Evolutionary conservation across 768 basidiomycete genomes (phyloP).

Genomic region (Boletus pseudo-olivaceus): DNA sequence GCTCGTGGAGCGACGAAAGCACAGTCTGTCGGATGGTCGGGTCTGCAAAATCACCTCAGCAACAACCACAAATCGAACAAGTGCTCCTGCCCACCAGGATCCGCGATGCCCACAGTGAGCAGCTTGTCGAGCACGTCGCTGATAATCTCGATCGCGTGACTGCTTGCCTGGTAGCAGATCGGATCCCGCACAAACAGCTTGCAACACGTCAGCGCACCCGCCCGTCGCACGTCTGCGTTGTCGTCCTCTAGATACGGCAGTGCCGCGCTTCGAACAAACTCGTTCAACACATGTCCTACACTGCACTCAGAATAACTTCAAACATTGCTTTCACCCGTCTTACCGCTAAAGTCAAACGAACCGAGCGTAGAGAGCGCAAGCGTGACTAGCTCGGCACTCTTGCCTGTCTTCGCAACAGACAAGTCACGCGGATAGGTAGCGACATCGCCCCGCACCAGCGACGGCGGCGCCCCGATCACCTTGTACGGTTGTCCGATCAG

Average conservation of each 20-base stretch:
- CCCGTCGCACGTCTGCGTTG: conserved; percentile 77
- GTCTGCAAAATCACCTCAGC: conserved; percentile 37
- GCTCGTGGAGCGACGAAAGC: conserved; percentile 79
- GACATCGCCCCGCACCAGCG: conserved; percentile 53
- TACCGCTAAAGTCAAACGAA: conserved; percentile 92
- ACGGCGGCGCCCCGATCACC: conserved; percentile 79
- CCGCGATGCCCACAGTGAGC: conserved; percentile 90
- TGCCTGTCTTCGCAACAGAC: conserved; percentile 50
- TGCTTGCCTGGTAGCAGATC: conserved; percentile 93
- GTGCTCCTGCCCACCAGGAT: conserved; percentile 67
- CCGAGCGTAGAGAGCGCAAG: conserved; percentile 86
- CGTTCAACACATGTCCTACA: conserved; percentile 87
- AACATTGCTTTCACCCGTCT: conserved; percentile 8
- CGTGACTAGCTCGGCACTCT: conserved; percentile 65
- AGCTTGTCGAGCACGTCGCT: conserved; percentile 98
- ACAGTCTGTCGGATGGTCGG: conserved; percentile 83
- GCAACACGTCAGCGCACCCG: conserved; percentile 91
- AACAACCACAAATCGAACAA: conserved; percentile 1
- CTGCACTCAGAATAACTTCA: conserved; percentile 9
- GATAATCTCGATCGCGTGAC: conserved; percentile 93
- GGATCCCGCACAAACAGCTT: conserved; percentile 90
- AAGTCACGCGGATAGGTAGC: conserved; percentile 48
- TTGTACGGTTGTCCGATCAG: conserved; percentile 84
- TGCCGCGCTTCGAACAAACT: conserved; percentile 90
- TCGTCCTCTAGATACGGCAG: conserved; percentile 95